Conservation (phyloP, 495 filamentous ascomycete genomes). For the Annulohypoxylon bovei region DNA sequence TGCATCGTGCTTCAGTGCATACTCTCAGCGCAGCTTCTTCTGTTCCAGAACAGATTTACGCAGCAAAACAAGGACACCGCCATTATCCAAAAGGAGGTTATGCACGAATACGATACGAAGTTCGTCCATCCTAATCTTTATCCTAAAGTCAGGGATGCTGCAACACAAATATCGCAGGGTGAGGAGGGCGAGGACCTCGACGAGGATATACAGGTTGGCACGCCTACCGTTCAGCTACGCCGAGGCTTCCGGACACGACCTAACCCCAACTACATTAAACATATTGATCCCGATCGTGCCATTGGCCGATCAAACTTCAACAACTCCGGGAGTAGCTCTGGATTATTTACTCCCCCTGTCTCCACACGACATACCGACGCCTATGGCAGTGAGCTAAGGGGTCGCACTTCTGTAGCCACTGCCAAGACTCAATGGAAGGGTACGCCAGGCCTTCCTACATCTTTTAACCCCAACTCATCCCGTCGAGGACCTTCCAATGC, state of each 20-base stretch:
- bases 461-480: slow-evolving; percentile 35
- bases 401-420: slow-evolving; percentile 23
- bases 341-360: slow-evolving; percentile 47
- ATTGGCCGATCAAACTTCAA: slow-evolving; percentile 15
- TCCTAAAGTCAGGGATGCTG: slow-evolving; percentile 82
- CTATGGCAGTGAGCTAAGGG: slow-evolving; percentile 30
- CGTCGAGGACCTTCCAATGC: slow-evolving; percentile 27
- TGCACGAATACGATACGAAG: slow-evolving; percentile 96
- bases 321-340: slow-evolving; percentile 39
- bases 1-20: slow-evolving; percentile 75
- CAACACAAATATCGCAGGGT: slow-evolving; percentile 70
- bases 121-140: slow-evolving; percentile 91
- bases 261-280: slow-evolving; percentile 85
- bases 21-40: slow-evolving; percentile 78
- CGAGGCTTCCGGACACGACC: slow-evolving; percentile 86
- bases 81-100: slow-evolving; percentile 87
- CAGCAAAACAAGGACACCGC: slow-evolving; percentile 87
- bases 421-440: slow-evolving; percentile 32
- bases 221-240: slow-evolving; percentile 79
- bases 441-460: slow-evolving; percentile 35
- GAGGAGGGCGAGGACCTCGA: slow-evolving; percentile 55
- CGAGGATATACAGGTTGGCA: slow-evolving; percentile 73
- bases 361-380: slow-evolving; percentile 33
- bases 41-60: slow-evolving; percentile 74
- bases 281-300: slow-evolving; percentile 75